Conservation (phyloP, 257 asterid species). For the Nicotiana tabacum region DNA sequence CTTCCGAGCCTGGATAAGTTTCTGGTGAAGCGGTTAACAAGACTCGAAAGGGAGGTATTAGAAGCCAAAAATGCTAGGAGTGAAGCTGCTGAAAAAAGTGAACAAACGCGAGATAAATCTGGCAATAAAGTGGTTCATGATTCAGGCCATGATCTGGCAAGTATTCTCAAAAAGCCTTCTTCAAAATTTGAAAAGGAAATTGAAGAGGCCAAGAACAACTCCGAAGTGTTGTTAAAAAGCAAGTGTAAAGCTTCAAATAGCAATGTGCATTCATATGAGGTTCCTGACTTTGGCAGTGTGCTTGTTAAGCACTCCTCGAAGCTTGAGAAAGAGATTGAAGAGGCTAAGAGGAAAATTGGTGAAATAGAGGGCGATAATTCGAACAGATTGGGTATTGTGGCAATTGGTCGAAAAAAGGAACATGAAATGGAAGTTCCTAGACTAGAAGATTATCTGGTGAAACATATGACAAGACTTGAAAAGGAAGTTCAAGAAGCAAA, state of each 20-base stretch:
- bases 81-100: conserved; percentile 29
- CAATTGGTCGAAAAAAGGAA: conserved; percentile 11
- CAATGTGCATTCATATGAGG: background rate
- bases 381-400: background rate
- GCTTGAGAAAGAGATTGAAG: conserved; percentile 62
- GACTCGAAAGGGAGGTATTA: conserved; percentile 85
- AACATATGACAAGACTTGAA: conserved; percentile 67
- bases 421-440: conserved; percentile 47
- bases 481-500: conserved; percentile 75
- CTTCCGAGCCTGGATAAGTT: conserved; percentile 80
- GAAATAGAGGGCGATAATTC: conserved; percentile 23
- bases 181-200: conserved; percentile 14
- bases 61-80: conserved; percentile 71
- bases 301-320: conserved; percentile 49
- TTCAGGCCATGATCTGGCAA: conserved; percentile 17
- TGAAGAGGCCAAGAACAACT: conserved; percentile 20
- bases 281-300: conserved; percentile 48
- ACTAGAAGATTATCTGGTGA: conserved; percentile 65
- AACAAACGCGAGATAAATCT: conserved; percentile 20
- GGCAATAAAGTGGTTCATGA: conserved; percentile 9
- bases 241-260: conserved; percentile 6
- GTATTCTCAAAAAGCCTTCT: conserved; percentile 13
- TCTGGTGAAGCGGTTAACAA: conserved; percentile 72
- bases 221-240: conserved; percentile 9
- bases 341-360: conserved; percentile 30